Conservation (phyloP, 371 early-diverging fungal genomes). For the Mucor piriformis region DNA sequence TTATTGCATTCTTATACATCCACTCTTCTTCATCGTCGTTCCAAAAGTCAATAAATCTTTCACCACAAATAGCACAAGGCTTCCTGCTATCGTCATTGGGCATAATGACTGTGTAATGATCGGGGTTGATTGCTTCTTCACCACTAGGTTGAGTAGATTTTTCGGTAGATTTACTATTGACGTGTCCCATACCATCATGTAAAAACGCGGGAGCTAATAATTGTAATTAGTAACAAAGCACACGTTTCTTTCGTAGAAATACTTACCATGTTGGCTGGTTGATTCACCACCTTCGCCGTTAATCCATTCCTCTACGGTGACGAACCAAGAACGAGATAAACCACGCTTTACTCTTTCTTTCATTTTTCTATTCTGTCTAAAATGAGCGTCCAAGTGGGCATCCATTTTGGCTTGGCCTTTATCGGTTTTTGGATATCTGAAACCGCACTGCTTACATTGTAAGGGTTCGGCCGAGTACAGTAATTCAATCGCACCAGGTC, state of each 20-base stretch:
- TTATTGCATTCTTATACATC: slow-evolving; percentile 83
- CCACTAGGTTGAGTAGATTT: slow-evolving; percentile 12
- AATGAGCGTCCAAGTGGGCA: slow-evolving; percentile 92
- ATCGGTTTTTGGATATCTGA: slow-evolving; percentile 71
- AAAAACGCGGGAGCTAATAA: slow-evolving; percentile 45
- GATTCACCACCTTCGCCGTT: slow-evolving; percentile 48
- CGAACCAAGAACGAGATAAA: slow-evolving; percentile 86
- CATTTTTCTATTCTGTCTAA: slow-evolving; percentile 84
- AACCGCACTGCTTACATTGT: slow-evolving; percentile 93
- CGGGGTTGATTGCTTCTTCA: slow-evolving; percentile 31
- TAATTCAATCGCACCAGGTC: slow-evolving; percentile 63
- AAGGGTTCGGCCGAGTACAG: slow-evolving; percentile 77
- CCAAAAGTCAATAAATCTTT: slow-evolving; percentile 83
- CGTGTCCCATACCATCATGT: slow-evolving; percentile 30
- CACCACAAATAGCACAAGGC: slow-evolving; percentile 88
- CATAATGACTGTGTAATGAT: slow-evolving; percentile 47
- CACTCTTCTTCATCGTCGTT: slow-evolving; percentile 90
- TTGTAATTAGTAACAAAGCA: background rate
- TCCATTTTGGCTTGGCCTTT: slow-evolving; percentile 77
- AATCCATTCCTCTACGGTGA: slow-evolving; percentile 67
- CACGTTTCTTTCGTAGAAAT: background rate
- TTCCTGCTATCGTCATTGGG: slow-evolving; percentile 50
- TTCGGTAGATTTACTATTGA: slow-evolving; percentile 14
- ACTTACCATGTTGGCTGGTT: slow-evolving; percentile 51
- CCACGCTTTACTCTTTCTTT: slow-evolving; percentile 79